Evolutionary conservation across 2,329 filamentous ascomycete species (phyloP), one percentile per base, ranked within the genome.

Genomic region (Aquanectria penicillioides): DNA sequence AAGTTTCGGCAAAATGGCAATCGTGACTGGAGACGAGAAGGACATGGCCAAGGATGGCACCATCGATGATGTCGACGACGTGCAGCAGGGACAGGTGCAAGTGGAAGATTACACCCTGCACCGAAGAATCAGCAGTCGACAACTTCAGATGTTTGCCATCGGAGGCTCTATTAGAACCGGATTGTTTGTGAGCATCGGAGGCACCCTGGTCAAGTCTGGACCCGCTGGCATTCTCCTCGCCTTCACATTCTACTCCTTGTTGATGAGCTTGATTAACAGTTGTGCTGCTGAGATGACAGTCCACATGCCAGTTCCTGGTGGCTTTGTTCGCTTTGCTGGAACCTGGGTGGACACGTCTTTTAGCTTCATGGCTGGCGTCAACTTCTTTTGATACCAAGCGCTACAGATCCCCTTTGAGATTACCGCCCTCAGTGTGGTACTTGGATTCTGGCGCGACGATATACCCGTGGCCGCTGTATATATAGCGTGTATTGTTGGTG

Each of bases 331-430:
- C 18, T 22, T 33, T 15, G 43, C 43, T 2, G 43, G 28, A 3
- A 23, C 33, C n/a, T 47, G 43, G 43, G 43, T 47, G 4, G 43
- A 47, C 12, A 18, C 20, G 11, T 28, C 43, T 4, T 23, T 47
- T 13, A 29, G 43, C 7, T 33, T 38, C 23, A 34, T 52, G 37
- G 28, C n/a, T 3, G 48, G 48, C 7, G 33, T 15, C n/a, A 53
- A 44, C 11, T 44, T 44, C 31, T 44, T 53, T 10, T 12, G 26
- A 3, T 52, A 52, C 22, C 18, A 52, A 34, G 37, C 20, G 5
- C 13, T 43, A 3, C 20, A 29, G 4, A 34, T 46, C 11, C 50
- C 50, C 12, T 53, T 44, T 8, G 50, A 53, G 13, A 53, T 53
- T 2, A 37, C 50, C 2, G 50, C 50, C 2, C 12, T 53, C 4